phyloP scores from a whole-genome alignment of 108 stramenopile species.

The Nitzschia putrida region DNA sequence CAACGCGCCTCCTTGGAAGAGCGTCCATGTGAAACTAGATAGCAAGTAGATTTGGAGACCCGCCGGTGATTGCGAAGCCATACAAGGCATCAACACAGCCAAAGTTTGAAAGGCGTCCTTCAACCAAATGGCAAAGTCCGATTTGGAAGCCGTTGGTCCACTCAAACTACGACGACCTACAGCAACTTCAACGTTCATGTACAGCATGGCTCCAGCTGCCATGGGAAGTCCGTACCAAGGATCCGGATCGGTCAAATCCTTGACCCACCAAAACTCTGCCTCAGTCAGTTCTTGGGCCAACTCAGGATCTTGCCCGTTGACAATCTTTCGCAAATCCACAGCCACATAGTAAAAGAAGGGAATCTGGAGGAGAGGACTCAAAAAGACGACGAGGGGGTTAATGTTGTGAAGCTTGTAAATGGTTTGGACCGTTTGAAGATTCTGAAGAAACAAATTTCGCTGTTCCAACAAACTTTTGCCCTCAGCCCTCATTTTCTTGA shows the following conservation, averaged over 20 bases:
- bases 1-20: conserved; percentile 68
- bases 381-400: conserved; percentile 73
- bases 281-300: conserved; percentile 81
- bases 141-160: conserved; percentile 63
- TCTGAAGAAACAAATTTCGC: conserved; percentile 49
- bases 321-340: conserved; percentile 74
- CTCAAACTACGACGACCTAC: conserved; percentile 66
- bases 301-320: conserved; percentile 75
- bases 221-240: conserved; percentile 87
- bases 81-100: conserved; percentile 88
- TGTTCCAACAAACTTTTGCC: conserved; percentile 36
- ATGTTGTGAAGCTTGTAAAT: conserved; percentile 72
- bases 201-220: conserved; percentile 63
- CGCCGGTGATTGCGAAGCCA: conserved; percentile 73
- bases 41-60: conserved; percentile 81
- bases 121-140: conserved; percentile 58
- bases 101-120: conserved; percentile 83
- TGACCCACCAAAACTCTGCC: conserved; percentile 60
- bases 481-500: conserved; percentile 52
- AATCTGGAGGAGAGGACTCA: conserved; percentile 78
- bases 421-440: conserved; percentile 50
- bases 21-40: conserved; percentile 79
- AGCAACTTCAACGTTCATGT: conserved; percentile 81
- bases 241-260: conserved; percentile 87
- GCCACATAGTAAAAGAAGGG: conserved; percentile 82